Base-by-base conservation (phyloP, 2,329 filamentous ascomycete genomes). In the Cryphonectria carpinicola region DNA sequence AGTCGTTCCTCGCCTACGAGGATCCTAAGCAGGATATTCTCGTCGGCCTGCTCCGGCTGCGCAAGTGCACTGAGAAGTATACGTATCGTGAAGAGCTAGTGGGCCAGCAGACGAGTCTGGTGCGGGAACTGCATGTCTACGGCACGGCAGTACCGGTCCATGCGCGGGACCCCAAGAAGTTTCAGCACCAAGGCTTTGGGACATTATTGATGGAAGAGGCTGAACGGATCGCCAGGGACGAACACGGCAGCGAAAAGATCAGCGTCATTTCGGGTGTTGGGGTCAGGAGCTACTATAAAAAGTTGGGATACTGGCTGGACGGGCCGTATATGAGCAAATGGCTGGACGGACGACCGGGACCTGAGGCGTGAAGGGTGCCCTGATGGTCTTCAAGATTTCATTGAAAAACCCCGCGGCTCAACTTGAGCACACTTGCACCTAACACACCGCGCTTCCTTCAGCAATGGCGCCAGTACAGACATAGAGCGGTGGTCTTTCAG, bases 11-110 rank as follows among this genome's bases (percentile, higher is more conserved):
- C 6, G 95, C 96, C 1, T 99, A 99, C 78, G 96, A 99, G 79
- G 96, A 99, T 76, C 95, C 96, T 0, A 98, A 98, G 84, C 96
- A 99, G 80, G 96, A 99, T 79, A 99, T 99, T 70, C 85, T 99
- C 4, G 97, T 99, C 71, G 97, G 93, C 1, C 84, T 99, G 49
- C 86, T 99, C 70, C 90, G 96, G 25, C 83, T 99, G 74, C 89
- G 96, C 74, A 97, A 97, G 83, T 99, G 97, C 80, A 95, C 92
- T 1, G 87, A 91, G 75, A 95, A 93, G 77, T 94, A 98, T 81
- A 98, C 96, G 0, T 99, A 95, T 84, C 90, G 97, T 32, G 89
- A 92, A 62, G 96, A 99, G 80, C 88, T 99, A 54, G 90, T 86
- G 0, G 90, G 89, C 1, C 95, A 98, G 82, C 93, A 93, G 64